Evolutionary conservation across 192 early-diverging fungal species (phyloP).

Genomic region (Backusella luteola): DNA sequence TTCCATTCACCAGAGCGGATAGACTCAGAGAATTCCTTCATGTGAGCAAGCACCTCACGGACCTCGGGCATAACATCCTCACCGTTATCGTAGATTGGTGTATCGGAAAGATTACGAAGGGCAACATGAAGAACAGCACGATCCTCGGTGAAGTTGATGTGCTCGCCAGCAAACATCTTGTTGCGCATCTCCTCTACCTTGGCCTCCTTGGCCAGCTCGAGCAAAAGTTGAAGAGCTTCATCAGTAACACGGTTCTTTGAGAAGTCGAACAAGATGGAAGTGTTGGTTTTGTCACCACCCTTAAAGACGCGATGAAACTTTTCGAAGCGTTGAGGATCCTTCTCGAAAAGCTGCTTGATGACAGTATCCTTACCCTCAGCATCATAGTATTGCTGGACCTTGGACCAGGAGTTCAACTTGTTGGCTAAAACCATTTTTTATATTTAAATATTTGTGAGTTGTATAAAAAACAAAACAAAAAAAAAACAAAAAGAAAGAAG

Average conservation of each 20-base stretch:
- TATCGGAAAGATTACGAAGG: conserved; percentile 83
- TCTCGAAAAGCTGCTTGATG: conserved; percentile 78
- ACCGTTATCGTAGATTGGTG: conserved; percentile 84
- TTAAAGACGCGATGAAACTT: conserved; percentile 75
- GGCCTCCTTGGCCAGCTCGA: conserved; percentile 81
- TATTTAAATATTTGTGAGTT: background rate
- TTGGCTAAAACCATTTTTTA: conserved; percentile 68
- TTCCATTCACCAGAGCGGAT: conserved; percentile 92
- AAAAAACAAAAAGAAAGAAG: background rate
- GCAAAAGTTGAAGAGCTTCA: conserved; percentile 76
- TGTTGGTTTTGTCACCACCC: conserved; percentile 51
- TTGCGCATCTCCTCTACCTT: conserved; percentile 85
- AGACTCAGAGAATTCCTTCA: conserved; percentile 77
- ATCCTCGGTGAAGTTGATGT: conserved; percentile 97
- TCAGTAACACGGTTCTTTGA: conserved; percentile 94
- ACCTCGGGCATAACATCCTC: conserved; percentile 95
- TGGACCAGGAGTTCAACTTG: conserved; percentile 80
- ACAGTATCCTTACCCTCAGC: conserved; percentile 66
- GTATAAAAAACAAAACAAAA: background rate
- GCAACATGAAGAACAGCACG: conserved; percentile 96
- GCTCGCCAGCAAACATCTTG: conserved; percentile 93
- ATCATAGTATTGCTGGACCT: conserved; percentile 89
- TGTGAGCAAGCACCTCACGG: conserved; percentile 91
- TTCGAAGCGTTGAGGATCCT: conserved; percentile 76
- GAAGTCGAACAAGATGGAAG: conserved; percentile 86